Evolutionary conservation across 139 green algal species (phyloP), one percentile per base, ranked within the genome.

Genomic region (Micractinium conductrix): DNA sequence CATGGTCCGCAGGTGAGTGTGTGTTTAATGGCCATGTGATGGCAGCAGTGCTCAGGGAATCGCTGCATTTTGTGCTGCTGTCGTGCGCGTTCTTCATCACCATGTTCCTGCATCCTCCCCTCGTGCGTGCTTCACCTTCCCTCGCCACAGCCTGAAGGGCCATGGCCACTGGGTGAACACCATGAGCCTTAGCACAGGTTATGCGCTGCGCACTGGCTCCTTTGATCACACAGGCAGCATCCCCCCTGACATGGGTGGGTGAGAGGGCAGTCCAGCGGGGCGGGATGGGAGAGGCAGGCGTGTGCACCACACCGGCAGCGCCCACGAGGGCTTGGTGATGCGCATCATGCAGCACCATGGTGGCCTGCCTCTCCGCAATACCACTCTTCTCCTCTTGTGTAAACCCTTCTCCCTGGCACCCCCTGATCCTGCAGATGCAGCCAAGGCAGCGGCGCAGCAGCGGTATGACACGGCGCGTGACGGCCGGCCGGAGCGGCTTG

Each of bases 131-230:
- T 35, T 21, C 53, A 30, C 2, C 12, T 58, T 62, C 19, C 53
- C 96, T 38, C 86, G 98, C 21, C 87, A 89, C 19, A 90, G 88
- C 37, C 88, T 99, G 1, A 94, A 94, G 83, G 97, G 96, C 17
- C 97, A 99, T 78, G 97, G 91, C 4, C 97, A 99, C 91, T 99
- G 96, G 96, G 97, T 99, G 67, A 99, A 99, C 91, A 97, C 94
- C 6, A 89, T 99, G 71, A 95, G 96, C 68, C 89, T 99, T 6
- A 96, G 88, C 81, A 93, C 91, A 65, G 74, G 74, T 80, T 92
- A 95, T 83, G 97, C 89, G 28, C 90, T 99, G 71, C 86, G 97
- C 19, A 98, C 94, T 26, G 97, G 97, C 0, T 87, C 96, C 8
- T 98, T 93, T 85, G 97, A 99, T 89, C 94, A 99, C 91, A 95